A percentile compares a stretch with the other conserved stretches of the same genome.
phyloP scores from a whole-genome alignment of 768 basidiomycete species.

The Collybiopsis luxurians region DNA sequence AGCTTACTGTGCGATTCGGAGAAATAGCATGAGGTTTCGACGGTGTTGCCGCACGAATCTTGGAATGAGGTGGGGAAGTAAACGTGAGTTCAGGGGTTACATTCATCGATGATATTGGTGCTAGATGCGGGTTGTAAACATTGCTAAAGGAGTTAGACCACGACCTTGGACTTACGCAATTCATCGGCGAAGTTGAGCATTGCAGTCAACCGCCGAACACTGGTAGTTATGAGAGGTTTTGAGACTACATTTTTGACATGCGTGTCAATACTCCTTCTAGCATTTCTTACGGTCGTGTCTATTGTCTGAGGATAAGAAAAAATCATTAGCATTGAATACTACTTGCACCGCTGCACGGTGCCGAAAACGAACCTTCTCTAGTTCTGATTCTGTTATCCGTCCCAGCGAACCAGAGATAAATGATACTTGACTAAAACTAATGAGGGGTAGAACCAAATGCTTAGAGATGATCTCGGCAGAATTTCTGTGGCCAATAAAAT shows the following conservation, averaged over 20 bases:
- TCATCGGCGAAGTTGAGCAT: constrained; percentile 65
- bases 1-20: constrained; percentile 2
- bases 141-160: constrained; percentile 14
- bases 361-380: constrained; percentile 56
- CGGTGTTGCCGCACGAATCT: constrained; percentile 16
- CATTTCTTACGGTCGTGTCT: constrained; percentile 69
- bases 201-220: constrained; percentile 68
- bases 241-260: constrained; percentile 72
- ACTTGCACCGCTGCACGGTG: not conserved
- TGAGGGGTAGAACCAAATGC: constrained; percentile 75
- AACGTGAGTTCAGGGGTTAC: constrained; percentile 42
- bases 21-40: constrained; percentile 2
- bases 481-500: constrained; percentile 55
- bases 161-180: constrained; percentile 50
- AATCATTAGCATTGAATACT: too few species aligned
- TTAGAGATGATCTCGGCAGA: constrained; percentile 76
- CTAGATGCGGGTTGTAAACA: constrained; percentile 30
- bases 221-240: constrained; percentile 64
- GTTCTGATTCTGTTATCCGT: constrained; percentile 52
- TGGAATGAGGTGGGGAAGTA: constrained; percentile 11
- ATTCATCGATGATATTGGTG: constrained; percentile 45
- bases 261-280: constrained; percentile 64
- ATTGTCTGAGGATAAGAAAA: constrained; percentile 50
- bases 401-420: constrained; percentile 57
- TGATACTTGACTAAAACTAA: constrained; percentile 66